These are phyloP conservation scores for Pezicula carpinea DNA, from an alignment of 2,329 filamentous ascomycete species.

Conservation along the genomic window DNA sequence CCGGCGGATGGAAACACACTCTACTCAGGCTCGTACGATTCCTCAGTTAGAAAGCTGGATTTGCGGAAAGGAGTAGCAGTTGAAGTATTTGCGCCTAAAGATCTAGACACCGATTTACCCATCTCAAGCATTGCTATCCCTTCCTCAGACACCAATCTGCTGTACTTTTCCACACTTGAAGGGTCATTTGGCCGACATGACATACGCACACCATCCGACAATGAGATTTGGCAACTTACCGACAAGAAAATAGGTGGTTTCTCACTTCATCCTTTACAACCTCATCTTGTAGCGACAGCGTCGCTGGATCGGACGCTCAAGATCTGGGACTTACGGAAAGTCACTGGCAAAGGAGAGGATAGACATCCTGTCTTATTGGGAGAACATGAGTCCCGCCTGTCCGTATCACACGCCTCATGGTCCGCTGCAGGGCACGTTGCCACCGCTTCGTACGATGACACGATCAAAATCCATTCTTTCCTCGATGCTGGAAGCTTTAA, in stretches of 20 bases:
- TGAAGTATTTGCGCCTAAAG: conserved; percentile 74
- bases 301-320: conserved; percentile 86
- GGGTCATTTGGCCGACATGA: conserved; percentile 81
- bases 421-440: conserved; percentile 80
- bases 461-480: conserved; percentile 87
- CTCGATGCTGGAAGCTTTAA: conserved; percentile 55
- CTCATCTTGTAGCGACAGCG: conserved; percentile 82
- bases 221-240: conserved; percentile 68
- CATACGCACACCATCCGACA: conserved; percentile 54
- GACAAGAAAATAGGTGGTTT: conserved; percentile 98
- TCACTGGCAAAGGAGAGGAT: conserved; percentile 56
- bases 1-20: conserved; percentile 68
- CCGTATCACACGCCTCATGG: conserved; percentile 90
- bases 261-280: conserved; percentile 71
- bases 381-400: conserved; percentile 76
- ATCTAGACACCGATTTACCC: conserved; percentile 66
- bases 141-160: conserved; percentile 60
- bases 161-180: conserved; percentile 85
- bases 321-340: conserved; percentile 87
- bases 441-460: conserved; percentile 92
- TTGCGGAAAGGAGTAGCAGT: conserved; percentile 73
- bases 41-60: conserved; percentile 82
- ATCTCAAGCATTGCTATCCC: conserved; percentile 83
- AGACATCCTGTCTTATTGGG: conserved; percentile 67
- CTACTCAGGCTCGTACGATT: conserved; percentile 88